Evolutionary conservation across 768 basidiomycete genomes (phyloP).

Genomic region (Calocera viscosa): DNA sequence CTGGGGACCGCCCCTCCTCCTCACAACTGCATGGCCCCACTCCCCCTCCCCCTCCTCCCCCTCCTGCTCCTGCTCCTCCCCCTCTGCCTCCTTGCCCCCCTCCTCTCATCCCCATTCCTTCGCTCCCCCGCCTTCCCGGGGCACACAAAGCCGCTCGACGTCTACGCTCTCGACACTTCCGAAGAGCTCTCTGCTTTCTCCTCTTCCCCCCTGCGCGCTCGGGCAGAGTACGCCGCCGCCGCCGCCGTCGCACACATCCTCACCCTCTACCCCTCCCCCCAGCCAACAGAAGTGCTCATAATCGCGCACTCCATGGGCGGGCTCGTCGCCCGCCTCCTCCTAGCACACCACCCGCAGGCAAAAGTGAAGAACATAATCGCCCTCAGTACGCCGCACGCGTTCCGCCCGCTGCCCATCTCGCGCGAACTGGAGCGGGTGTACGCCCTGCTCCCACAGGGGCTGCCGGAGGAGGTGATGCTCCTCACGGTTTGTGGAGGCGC

Average conservation of each 20-base stretch:
- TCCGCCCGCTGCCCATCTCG: constrained; percentile 24
- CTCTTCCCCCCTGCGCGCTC: constrained; percentile 22
- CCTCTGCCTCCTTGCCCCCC: constrained; percentile 25
- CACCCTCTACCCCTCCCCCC: constrained; percentile 16
- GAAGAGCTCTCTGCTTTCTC: constrained; percentile 30
- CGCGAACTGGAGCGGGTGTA: constrained; percentile 22
- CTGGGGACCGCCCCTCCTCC: too few relatives aligned
- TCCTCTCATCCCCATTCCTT: constrained; percentile 8
- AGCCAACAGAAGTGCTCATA: constrained; percentile 20
- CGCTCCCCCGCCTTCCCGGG: neutral
- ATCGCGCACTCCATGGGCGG: constrained; percentile 31
- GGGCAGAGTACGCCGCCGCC: constrained; percentile 10
- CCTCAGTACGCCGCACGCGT: constrained; percentile 27
- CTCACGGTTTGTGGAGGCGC: constrained; percentile 28
- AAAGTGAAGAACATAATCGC: constrained; percentile 4
- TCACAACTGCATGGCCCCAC: neutral
- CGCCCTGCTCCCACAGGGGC: neutral
- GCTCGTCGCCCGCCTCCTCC: constrained; percentile 22
- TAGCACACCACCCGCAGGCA: constrained; percentile 16
- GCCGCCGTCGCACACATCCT: constrained; percentile 18
- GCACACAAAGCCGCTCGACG: neutral
- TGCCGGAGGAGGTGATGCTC: constrained; percentile 11
- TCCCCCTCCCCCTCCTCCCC: neutral
- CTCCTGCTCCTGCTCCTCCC: constrained; percentile 23
- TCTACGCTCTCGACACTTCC: constrained; percentile 25